Conservation (phyloP, 306 rosid species). For the Rosa multiflora region DNA sequence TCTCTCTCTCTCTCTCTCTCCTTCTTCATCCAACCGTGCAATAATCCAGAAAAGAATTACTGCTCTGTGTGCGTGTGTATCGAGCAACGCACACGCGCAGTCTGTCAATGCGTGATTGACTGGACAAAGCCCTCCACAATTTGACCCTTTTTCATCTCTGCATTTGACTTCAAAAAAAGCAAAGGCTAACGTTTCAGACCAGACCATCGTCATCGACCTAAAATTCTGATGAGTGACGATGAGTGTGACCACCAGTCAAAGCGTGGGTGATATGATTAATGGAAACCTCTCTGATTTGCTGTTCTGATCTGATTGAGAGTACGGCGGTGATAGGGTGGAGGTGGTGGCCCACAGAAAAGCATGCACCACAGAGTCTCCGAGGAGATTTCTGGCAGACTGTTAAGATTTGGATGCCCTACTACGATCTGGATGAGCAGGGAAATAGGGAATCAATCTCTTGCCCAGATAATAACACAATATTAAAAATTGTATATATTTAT, state of each 20-base stretch:
- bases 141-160: not conserved
- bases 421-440: not conserved
- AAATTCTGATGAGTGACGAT: not conserved
- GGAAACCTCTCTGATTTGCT: not conserved
- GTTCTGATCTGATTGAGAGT: not conserved
- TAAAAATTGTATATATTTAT: not conserved
- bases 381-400: slow-evolving; percentile 37
- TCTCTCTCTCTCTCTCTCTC: not conserved
- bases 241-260: slow-evolving; percentile 5
- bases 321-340: not conserved
- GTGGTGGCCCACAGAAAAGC: not conserved
- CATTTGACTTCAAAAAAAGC: not conserved
- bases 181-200: not conserved
- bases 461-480: not conserved
- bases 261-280: not conserved
- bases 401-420: slow-evolving; percentile 40
- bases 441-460: slow-evolving; percentile 32
- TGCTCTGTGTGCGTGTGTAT: not conserved
- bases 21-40: slow-evolving; percentile 1
- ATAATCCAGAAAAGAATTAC: not conserved
- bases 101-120: slow-evolving; percentile 24
- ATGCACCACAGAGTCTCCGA: slow-evolving; percentile 13
- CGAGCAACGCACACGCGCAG: not conserved
- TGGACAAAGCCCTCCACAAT: not conserved
- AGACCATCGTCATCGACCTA: not conserved